Percentiles rank a stretch among this genome's conserved stretches.
Evolutionary conservation across 1,139 yeast genomes (phyloP).

Genomic region (Lodderomyces margitis): DNA sequence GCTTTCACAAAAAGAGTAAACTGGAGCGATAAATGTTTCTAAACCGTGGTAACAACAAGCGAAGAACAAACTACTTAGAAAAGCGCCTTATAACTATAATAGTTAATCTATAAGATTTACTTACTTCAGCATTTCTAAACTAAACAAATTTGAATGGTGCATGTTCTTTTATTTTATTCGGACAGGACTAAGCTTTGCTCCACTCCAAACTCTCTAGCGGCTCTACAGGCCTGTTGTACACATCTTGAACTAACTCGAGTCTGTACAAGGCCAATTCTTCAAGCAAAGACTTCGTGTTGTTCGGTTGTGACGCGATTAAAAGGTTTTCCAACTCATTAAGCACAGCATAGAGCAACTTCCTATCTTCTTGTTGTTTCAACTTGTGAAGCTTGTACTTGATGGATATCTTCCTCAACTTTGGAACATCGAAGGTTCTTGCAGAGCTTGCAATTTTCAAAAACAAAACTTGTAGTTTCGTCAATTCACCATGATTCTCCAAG

Average conservation of each 20-base stretch:
- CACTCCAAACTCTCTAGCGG: background rate
- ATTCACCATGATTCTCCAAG: conserved; percentile 14
- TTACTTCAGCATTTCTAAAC: no score
- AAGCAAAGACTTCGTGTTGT: background rate
- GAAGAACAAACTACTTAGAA: background rate
- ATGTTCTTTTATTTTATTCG: no score
- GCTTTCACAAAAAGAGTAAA: background rate
- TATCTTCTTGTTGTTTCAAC: conserved; percentile 12
- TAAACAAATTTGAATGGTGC: no score
- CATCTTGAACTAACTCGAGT: conserved; percentile 5
- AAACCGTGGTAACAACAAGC: background rate
- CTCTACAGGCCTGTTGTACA: conserved; percentile 3
- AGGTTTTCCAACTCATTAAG: conserved; percentile 20
- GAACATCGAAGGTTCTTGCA: conserved; percentile 1
- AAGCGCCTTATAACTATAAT: no score
- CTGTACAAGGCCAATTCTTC: conserved; percentile 5
- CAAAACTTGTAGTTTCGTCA: conserved; percentile 25
- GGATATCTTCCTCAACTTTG: conserved; percentile 28
- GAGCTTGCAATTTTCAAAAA: conserved; percentile 22
- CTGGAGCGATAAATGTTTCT: no score
- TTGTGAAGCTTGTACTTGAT: conserved; percentile 28
- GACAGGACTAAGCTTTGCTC: background rate
- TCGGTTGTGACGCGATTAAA: conserved; percentile 10
- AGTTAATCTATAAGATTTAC: background rate
- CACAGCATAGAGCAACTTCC: conserved; percentile 18